Base-by-base conservation (phyloP, 176 grass and related monocot species). In the Avena sativa region DNA sequence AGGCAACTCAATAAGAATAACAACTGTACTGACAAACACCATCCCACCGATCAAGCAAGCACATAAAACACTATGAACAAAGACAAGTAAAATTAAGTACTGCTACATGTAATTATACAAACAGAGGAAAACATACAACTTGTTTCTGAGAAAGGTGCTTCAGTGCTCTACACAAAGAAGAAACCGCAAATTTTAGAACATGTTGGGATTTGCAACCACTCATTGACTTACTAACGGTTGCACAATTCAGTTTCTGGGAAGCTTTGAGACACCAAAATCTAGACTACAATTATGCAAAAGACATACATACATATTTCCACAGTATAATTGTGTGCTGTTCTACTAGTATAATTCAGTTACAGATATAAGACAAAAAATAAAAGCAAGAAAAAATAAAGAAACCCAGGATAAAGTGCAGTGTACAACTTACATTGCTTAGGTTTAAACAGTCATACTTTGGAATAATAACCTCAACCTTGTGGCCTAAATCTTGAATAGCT, bases 371-470 rank as follows among this genome's bases (percentile, higher is more conserved):
- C 14, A 8, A 30, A 73, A 81, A 44, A 85, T 63, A 12, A 81
- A 50, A 52, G 23, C 2, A 63, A 90, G 52, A 15, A 57, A 4
- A 65, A 5, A 14, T 25, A 59, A 25, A 80, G 65, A 26, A 15
- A 43, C 1, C 1, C 73, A 86, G 56, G 61, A 79, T 74, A 73
- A 83, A 69, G 67, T 14, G 70, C 4, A 77, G 44, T 74, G 10
- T 55, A 57, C 83, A 87, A 91, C 97, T 96, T 94, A 98, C 97
- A 90, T 89, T 92, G 80, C 82, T 96, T 55, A 98, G 85, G 85
- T 96, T 88, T 89, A 98, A 86, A 86, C 90, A 96, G 77, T 96
- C 92, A 90, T 98, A 98, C 70, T 98, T 98, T 34, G 97, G 96
- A 91, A 98, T 80, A 85, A 98, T 89, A 88, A 98, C 83, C 80